phyloP scores from a whole-genome alignment of 805 yeast species.

The Kuraishia ogatae region DNA sequence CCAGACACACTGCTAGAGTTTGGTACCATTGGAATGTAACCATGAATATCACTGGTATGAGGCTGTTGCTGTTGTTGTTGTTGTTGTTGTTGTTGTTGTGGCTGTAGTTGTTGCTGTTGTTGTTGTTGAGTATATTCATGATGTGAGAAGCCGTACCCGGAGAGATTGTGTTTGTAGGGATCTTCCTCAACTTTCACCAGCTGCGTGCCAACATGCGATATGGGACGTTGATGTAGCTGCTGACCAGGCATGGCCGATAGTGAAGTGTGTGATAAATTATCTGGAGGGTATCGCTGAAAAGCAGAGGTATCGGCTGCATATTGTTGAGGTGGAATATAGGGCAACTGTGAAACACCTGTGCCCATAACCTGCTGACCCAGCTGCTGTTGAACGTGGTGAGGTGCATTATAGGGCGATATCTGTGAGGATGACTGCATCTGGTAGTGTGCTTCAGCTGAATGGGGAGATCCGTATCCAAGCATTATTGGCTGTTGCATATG shows the following conservation, averaged over 20 bases:
- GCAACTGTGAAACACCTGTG: conserved; percentile 2
- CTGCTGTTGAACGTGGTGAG: neutral
- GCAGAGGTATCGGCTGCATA: conserved; percentile 2
- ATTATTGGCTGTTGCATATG: conserved; percentile 2
- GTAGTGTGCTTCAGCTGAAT: neutral
- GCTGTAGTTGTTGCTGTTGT: conserved; percentile 9
- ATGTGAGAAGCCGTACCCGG: conserved; percentile 7
- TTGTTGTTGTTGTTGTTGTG: conserved; percentile 8
- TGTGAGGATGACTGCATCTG: neutral
- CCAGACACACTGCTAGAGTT: neutral
- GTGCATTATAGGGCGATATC: conserved; percentile 1
- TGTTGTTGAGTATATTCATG: conserved; percentile 7
- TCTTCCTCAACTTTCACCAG: neutral
- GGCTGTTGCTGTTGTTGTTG: conserved; percentile 9
- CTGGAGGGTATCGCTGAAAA: conserved; percentile 1
- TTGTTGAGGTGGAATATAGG: conserved; percentile 1
- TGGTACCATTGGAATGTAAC: neutral
- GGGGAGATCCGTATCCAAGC: neutral
- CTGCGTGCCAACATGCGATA: neutral
- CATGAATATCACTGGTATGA: neutral
- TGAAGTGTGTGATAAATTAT: neutral
- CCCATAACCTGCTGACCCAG: conserved; percentile 4
- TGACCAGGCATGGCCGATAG: neutral
- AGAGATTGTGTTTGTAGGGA: conserved; percentile 5
- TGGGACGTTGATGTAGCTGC: neutral